Evolutionary conservation across 352 stramenopile genomes (phyloP), one percentile per base, ranked within the genome.

Genomic region (Pythium sukuiense): DNA sequence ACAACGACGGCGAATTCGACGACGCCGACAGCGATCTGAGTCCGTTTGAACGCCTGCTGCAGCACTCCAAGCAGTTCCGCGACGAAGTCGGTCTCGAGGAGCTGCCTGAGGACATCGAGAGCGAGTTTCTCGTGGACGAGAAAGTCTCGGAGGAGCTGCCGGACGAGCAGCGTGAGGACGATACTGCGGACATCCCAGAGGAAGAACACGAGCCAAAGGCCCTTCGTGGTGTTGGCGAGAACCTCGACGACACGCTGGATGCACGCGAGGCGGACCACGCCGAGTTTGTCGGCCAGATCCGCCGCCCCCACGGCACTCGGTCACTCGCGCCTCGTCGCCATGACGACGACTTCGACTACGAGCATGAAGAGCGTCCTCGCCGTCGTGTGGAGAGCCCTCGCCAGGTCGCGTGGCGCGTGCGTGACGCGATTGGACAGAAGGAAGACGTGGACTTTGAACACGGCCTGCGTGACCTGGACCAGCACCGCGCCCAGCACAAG

Each of bases 401-500:
- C 33, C 18, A 56, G 32, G 26, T 72, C 16, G 58, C 63, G 52
- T 33, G 63, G 35, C 65, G 65, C 45, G 55, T 84, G 43, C 55
- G 58, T 14, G 59, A 58, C 24, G 59, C 68, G 45, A 73, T 85
- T 24, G 61, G 69, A 5, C 27, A 43, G 41, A 59, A 63, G 55
- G 74, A 87, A 11, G 76, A 88, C 30, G 67, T 94, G 29, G 77
- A 94, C 72, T 94, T 88, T 63, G 83, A 91, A 52, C 70, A 86
- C n/a, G 80, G 80, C 41, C 71, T 94, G 29, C 81, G 83, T 63
- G 73, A 70, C 27, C 64, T 86, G n/a, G 77, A 79, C 69, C 55
- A 61, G 20, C 65, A 70, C 20, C 59, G 76, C 43, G 60, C 79
- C 5, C 81, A 81, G 54, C 72, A 83, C 43, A 83, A 83, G 56